Base-by-base conservation (phyloP, 2,329 filamentous ascomycete genomes). In the Microsporum audouinii region DNA sequence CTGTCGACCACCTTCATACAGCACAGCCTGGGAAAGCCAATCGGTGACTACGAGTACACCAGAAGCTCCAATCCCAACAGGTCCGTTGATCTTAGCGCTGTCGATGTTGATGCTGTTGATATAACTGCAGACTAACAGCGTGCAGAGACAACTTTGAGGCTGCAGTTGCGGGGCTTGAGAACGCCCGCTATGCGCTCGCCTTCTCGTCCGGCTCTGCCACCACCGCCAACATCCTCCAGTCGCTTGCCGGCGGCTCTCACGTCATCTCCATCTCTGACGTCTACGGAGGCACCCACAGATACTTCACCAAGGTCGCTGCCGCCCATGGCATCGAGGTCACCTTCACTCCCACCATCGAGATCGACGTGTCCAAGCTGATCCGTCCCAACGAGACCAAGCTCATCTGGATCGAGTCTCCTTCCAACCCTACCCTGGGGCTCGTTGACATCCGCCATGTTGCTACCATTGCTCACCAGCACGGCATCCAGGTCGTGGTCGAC, bases 1-100 rank as follows among this genome's bases (percentile, higher is more conserved):
- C 84, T 99, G 29, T 96, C 91, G 29, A 97, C 94, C 14, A 99
- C 94, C 4, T 99, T 92, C 72, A 90, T 89, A n/a, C 94, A 99
- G 78, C 86, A 85, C 12, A 83, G 85, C 10, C 91, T 96, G 27
- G 94, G 92, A 65, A 84, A 88, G 75, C 94, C 94, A 1, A 80
- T 97, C 34, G 94, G 94, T 70, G 78, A 80, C 65, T 96, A 91
- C 77, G 94, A 99, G 77, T 99, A 99, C 80, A 91, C 88, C 60
- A 85, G 94, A 64, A 95, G 89, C 71, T 85, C 89, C 65, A 99
- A 99, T 76, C 94, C 94, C 60, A 99, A 99, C 79, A 85, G 80
- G 80, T 81, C 65, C 49, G 27, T 34, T 14, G 17, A 23, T 23
- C 17, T 23, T 23, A 43, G 10, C 10, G 10, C 39, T 62, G 75